phyloP scores from a whole-genome alignment of 257 asterid genomes.

The Ajuga chamaepitys region DNA sequence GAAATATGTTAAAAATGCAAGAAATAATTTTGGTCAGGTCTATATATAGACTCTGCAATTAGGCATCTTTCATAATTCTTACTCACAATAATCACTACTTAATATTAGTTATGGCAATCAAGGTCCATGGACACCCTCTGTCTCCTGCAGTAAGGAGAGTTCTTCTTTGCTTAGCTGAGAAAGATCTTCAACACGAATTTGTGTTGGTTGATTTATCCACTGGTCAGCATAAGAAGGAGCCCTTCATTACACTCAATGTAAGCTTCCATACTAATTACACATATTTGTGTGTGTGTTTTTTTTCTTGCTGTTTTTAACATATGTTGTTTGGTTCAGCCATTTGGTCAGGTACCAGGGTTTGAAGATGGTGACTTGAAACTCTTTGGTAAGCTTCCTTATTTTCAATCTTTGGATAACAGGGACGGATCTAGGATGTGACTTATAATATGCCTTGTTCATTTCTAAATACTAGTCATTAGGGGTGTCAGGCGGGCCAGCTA shows the following conservation, averaged over 20 bases:
- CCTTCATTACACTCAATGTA: slow-evolving; percentile 34
- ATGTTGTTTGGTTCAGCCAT: slow-evolving; percentile 25
- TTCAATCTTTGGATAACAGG: neutral
- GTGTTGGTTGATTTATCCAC: slow-evolving; percentile 16
- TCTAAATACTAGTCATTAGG: too few relatives aligned
- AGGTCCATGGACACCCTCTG: slow-evolving; percentile 29
- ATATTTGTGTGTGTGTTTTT: too few relatives aligned
- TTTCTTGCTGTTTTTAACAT: neutral
- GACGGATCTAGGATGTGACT: neutral
- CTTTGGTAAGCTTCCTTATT: slow-evolving; percentile 30
- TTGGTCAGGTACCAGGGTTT: slow-evolving; percentile 44
- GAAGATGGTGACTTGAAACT: slow-evolving; percentile 43
- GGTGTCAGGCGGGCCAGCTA: too few relatives aligned
- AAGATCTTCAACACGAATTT: slow-evolving; percentile 25
- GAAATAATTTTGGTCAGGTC: neutral
- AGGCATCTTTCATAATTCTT: neutral
- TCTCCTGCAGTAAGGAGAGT: slow-evolving; percentile 36
- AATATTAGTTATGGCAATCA: slow-evolving; percentile 28
- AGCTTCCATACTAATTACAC: neutral
- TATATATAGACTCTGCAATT: neutral
- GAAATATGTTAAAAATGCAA: neutral
- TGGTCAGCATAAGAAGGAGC: slow-evolving; percentile 39
- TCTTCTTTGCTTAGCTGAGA: slow-evolving; percentile 29
- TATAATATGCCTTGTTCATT: too few relatives aligned
- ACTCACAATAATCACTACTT: neutral